A percentile compares a stretch with the other conserved stretches of the same genome.
Evolutionary conservation across 164 flowering plant genomes (phyloP).

Genomic region (Dillenia turbinata): DNA sequence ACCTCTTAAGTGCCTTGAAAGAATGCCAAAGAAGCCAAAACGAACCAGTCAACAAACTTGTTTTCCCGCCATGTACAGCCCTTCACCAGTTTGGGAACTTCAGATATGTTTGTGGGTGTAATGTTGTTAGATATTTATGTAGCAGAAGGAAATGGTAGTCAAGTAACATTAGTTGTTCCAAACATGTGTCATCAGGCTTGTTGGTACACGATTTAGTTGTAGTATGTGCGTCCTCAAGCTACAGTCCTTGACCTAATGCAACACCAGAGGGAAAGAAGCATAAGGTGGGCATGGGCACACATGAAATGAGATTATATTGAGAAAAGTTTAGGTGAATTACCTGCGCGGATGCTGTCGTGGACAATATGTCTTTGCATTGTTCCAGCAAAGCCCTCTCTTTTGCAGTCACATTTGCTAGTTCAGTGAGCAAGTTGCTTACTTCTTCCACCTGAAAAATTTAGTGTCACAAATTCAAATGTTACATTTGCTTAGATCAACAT

Average conservation of each 20-base stretch:
- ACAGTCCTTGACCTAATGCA: slow-evolving; percentile 60
- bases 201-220: slow-evolving; percentile 40
- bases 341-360: slow-evolving; percentile 62
- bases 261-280: not conserved
- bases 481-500: not conserved
- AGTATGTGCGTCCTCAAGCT: slow-evolving; percentile 62
- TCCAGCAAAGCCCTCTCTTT: slow-evolving; percentile 52
- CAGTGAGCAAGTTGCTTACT: slow-evolving; percentile 45
- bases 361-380: slow-evolving; percentile 63
- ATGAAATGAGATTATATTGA: not conserved
- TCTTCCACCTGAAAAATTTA: slow-evolving; percentile 50
- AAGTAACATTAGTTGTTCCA: no score
- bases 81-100: no score
- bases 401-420: slow-evolving; percentile 46
- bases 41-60: no score
- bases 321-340: slow-evolving; percentile 22
- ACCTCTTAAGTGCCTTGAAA: no score
- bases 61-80: no score
- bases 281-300: not conserved
- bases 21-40: no score
- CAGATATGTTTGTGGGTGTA: no score
- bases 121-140: no score
- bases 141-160: no score
- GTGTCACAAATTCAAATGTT: not conserved
- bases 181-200: slow-evolving; percentile 3